Conservation (phyloP, 345 rosid genomes). For the Cardiospermum halicacabum region DNA sequence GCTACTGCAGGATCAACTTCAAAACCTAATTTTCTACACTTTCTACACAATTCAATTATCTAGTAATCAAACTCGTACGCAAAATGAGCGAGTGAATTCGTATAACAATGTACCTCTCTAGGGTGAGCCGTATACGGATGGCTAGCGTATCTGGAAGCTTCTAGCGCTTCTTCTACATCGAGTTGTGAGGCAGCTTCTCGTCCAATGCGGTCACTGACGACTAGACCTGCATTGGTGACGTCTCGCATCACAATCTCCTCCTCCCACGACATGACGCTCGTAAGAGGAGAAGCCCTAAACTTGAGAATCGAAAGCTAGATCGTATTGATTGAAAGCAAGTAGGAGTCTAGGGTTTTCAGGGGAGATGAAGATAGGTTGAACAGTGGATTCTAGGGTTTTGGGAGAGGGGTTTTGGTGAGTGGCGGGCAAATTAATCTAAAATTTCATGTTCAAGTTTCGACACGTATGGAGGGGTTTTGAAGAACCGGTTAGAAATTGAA, state of each 20-base stretch:
- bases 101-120: constrained; percentile 48
- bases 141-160: constrained; percentile 90
- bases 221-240: constrained; percentile 73
- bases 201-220: constrained; percentile 72
- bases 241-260: constrained; percentile 86
- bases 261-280: constrained; percentile 52
- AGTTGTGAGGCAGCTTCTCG: constrained; percentile 75
- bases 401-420: constrained; percentile 10
- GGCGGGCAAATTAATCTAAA: constrained; percentile 15
- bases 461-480: too few relatives aligned
- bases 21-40: neutral
- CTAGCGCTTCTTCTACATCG: constrained; percentile 88
- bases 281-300: constrained; percentile 10
- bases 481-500: neutral
- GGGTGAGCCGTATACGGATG: constrained; percentile 90
- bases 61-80: neutral
- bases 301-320: constrained; percentile 8
- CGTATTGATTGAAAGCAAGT: neutral
- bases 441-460: neutral
- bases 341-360: constrained; percentile 20
- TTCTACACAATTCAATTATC: neutral
- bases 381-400: too few relatives aligned
- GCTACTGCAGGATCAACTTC: neutral
- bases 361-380: constrained; percentile 13
- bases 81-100: neutral